A percentile compares a stretch with the other conserved stretches of the same genome.
phyloP scores from a whole-genome alignment of 2,329 filamentous ascomycete species.

The Ophiostoma novo-ulmi region DNA sequence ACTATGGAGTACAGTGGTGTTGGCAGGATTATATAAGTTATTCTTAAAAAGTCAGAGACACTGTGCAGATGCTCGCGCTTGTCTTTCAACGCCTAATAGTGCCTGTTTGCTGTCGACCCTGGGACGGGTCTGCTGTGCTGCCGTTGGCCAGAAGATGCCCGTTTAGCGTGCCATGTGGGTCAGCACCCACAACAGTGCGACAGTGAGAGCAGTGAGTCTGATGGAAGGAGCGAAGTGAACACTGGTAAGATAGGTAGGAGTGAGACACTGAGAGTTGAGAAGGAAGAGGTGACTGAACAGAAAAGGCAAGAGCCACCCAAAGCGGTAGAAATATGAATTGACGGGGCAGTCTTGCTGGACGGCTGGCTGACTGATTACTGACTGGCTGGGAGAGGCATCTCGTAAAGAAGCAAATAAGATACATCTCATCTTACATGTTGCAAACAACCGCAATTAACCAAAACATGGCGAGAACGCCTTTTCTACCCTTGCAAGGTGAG shows the following conservation, averaged over 20 bases:
- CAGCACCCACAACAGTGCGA: slow-evolving; percentile 16
- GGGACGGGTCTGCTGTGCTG: slow-evolving; percentile 3
- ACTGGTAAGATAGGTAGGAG: neutral
- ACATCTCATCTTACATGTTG: too few relatives aligned
- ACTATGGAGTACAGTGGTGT: neutral
- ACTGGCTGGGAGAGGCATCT: neutral
- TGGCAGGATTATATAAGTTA: neutral
- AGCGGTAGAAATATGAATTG: neutral
- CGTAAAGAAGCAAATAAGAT: too few relatives aligned
- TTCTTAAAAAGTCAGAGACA: neutral
- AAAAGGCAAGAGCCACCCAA: neutral
- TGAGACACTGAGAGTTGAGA: neutral
- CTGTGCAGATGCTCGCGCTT: neutral
- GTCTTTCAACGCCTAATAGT: neutral
- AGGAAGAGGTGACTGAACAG: neutral
- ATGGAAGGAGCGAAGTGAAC: neutral
- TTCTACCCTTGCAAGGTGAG: too few relatives aligned
- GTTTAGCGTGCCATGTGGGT: slow-evolving; percentile 4
- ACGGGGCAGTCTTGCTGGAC: neutral
- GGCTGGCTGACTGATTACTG: neutral
- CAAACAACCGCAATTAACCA: too few relatives aligned
- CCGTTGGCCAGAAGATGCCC: slow-evolving; percentile 19
- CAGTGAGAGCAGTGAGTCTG: neutral
- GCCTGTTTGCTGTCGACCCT: neutral
- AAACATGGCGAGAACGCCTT: too few relatives aligned